These are phyloP conservation scores for Euryodendron excelsum DNA, from an alignment of 148 eudicot species.

Conservation along the genomic window DNA sequence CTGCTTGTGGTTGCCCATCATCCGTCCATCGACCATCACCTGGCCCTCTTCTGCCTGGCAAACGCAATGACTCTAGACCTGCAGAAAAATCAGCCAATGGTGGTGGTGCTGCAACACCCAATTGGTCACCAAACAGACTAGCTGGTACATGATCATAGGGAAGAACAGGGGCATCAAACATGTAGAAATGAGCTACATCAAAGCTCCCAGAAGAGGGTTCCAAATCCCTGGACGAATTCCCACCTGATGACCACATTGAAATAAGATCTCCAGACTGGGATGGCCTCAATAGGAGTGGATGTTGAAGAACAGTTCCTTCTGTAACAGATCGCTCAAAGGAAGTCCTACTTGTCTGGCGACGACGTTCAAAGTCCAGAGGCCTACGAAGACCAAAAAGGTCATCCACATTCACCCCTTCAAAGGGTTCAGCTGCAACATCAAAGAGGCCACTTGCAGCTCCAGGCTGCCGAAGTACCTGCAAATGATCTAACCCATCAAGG, in stretches of 20 bases:
- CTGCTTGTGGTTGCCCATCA: constrained; percentile 96
- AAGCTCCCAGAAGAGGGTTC: constrained; percentile 65
- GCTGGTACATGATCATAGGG: constrained; percentile 66
- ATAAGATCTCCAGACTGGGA: constrained; percentile 55
- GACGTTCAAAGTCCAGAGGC: constrained; percentile 84
- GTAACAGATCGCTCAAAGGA: constrained; percentile 61
- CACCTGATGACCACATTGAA: constrained; percentile 63
- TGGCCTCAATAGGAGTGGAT: constrained; percentile 86
- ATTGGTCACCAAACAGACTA: constrained; percentile 68
- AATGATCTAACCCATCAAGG: constrained; percentile 86
- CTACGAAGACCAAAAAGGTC: constrained; percentile 92
- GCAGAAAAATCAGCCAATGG: constrained; percentile 74
- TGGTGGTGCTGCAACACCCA: constrained; percentile 63
- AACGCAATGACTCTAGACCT: constrained; percentile 78
- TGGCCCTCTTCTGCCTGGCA: constrained; percentile 81
- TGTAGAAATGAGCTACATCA: constrained; percentile 71
- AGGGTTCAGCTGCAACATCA: constrained; percentile 82
- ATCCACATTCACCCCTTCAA: constrained; percentile 96
- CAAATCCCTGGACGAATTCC: constrained; percentile 62
- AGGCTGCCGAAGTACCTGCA: constrained; percentile 81
- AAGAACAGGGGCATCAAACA: constrained; percentile 84
- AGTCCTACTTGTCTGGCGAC: constrained; percentile 73
- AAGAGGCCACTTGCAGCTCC: constrained; percentile 69
- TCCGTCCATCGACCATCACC: constrained; percentile 99
- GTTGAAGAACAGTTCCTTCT: constrained; percentile 79